A percentile compares a stretch with the other conserved stretches of the same genome.
Evolutionary conservation across 768 basidiomycete species (phyloP).

Genomic region (Phanerochaete sordida): DNA sequence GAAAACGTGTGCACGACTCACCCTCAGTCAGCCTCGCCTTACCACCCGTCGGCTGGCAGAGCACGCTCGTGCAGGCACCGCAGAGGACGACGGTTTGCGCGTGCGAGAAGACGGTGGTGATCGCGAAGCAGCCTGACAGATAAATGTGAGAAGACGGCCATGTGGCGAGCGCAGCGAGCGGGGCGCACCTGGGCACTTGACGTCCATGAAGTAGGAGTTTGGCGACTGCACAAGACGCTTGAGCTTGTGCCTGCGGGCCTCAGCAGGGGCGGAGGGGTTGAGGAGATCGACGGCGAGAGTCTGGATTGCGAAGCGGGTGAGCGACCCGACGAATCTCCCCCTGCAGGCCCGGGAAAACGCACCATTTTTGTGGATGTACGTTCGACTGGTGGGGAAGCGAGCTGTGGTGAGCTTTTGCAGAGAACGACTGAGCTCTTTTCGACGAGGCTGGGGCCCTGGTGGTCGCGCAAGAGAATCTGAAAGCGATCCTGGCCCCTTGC

Average conservation of each 20-base stretch:
- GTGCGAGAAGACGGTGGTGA: constrained; percentile 98
- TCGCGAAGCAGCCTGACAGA: constrained; percentile 81
- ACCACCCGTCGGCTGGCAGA: constrained; percentile 99
- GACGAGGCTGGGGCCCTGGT: constrained; percentile 18
- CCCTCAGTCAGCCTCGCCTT: constrained; percentile 98
- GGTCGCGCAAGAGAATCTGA: constrained; percentile 2
- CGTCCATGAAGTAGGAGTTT: constrained; percentile 99
- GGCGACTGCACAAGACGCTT: constrained; percentile 98
- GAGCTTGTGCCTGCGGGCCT: constrained; percentile 94
- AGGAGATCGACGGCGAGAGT: constrained; percentile 97
- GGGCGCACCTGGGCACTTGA: constrained; percentile 90
- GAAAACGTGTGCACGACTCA: constrained; percentile 34
- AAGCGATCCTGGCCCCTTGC: constrained; percentile 11
- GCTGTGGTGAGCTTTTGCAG: constrained; percentile 14
- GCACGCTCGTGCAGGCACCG: constrained; percentile 85
- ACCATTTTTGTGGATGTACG: constrained; percentile 22
- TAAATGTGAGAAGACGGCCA: not conserved
- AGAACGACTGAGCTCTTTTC: constrained; percentile 19
- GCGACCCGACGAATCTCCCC: not conserved
- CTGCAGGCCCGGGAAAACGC: constrained; percentile 4
- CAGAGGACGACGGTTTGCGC: constrained; percentile 97
- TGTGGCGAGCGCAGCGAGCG: not conserved
- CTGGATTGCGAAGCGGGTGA: constrained; percentile 35
- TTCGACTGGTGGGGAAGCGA: constrained; percentile 10
- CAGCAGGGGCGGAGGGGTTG: constrained; percentile 86